Evolutionary conservation across 1,284 basidiomycete species (phyloP).

Genomic region (Sporisorium sorghi): DNA sequence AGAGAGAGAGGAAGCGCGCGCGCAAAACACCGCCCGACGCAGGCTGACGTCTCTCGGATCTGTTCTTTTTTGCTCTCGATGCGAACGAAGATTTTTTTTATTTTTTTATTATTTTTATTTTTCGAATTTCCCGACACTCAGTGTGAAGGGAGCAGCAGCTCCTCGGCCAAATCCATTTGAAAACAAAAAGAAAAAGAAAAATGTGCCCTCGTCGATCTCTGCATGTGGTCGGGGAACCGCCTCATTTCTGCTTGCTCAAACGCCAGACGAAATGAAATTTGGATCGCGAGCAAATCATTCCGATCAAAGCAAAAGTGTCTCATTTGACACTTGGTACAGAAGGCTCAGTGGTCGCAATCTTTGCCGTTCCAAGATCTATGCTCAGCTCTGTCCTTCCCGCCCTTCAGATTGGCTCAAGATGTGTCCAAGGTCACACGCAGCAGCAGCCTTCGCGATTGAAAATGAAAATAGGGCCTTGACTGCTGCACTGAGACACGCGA

Average conservation of each 20-base stretch:
- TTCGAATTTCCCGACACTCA: not conserved
- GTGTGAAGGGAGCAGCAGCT: no score
- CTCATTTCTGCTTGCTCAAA: not conserved
- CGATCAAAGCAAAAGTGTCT: not conserved
- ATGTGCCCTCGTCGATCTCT: not conserved
- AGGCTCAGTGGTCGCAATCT: no score
- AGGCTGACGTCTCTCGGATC: slow-evolving; percentile 1
- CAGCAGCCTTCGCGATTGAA: not conserved
- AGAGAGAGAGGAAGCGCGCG: no score
- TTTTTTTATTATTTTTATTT: not conserved
- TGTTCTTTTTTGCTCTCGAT: slow-evolving; percentile 1
- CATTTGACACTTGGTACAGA: no score
- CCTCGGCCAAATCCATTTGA: no score
- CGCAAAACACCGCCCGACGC: slow-evolving; percentile 1
- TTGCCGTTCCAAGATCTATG: no score
- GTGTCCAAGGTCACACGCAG: no score
- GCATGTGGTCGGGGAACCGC: not conserved
- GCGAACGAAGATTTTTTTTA: no score
- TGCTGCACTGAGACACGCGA: not conserved
- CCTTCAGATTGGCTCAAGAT: no score
- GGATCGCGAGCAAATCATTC: no score
- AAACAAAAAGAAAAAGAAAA: not conserved
- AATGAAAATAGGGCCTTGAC: not conserved
- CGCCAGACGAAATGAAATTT: not conserved
- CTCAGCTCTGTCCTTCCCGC: no score